These are phyloP conservation scores for Acidomyces sp. DNA, from an alignment of 495 filamentous ascomycete species.

Conservation along the genomic window DNA sequence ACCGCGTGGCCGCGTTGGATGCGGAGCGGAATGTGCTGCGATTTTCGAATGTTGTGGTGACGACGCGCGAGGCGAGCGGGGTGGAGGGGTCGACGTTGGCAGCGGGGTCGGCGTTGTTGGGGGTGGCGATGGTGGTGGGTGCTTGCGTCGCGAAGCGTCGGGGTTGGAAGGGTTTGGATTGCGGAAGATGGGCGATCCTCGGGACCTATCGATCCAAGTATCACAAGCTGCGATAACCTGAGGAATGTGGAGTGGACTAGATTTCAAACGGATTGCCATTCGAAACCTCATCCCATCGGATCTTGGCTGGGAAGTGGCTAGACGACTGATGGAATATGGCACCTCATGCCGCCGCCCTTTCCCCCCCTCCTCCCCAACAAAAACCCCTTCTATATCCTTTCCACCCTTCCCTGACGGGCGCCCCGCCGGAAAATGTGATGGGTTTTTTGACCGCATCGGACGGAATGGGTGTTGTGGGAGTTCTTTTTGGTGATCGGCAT, in stretches of 20 bases:
- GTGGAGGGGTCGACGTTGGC: background rate
- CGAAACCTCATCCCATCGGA: too few species aligned
- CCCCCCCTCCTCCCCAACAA: too few species aligned
- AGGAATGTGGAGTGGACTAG: background rate
- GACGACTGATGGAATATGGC: too few species aligned
- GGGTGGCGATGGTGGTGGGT: background rate
- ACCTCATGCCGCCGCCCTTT: too few species aligned
- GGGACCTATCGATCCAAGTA: conserved; percentile 9
- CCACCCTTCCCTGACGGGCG: too few species aligned
- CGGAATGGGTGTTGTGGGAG: too few species aligned
- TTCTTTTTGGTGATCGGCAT: too few species aligned
- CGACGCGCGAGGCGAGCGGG: background rate
- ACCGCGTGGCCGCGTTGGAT: conserved; percentile 13
- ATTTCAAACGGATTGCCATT: too few species aligned
- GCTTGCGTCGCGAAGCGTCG: conserved; percentile 2
- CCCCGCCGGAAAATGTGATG: too few species aligned
- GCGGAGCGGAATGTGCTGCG: conserved; percentile 3
- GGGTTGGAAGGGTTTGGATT: background rate
- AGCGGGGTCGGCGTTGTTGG: background rate
- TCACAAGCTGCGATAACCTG: conserved; percentile 6
- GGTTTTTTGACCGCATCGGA: too few species aligned
- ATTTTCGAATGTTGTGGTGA: conserved; percentile 1
- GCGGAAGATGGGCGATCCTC: background rate
- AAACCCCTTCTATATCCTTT: too few species aligned
- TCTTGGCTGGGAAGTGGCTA: too few species aligned